Evolutionary conservation across 2,329 filamentous ascomycete species (phyloP).

Genomic region (Didymella exigua): DNA sequence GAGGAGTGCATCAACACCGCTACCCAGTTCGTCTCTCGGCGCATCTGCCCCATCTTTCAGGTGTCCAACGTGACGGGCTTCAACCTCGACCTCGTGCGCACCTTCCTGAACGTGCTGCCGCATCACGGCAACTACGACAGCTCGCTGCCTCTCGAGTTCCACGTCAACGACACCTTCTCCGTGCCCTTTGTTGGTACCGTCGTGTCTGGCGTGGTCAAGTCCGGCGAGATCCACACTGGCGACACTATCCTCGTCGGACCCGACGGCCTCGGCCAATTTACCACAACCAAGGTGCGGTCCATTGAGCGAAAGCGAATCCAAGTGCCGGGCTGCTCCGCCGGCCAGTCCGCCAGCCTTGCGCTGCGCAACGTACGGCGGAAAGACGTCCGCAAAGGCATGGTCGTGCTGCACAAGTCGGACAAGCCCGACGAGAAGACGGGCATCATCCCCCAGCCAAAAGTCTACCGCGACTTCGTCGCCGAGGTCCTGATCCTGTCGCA

Average conservation of each 20-base stretch:
- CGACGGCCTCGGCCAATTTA: slow-evolving; percentile 88
- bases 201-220: slow-evolving; percentile 89
- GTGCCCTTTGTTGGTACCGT: slow-evolving; percentile 97
- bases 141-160: slow-evolving; percentile 85
- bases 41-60: slow-evolving; percentile 96
- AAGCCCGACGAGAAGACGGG: slow-evolving; percentile 57
- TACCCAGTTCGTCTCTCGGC: slow-evolving; percentile 90
- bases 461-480: slow-evolving; percentile 61
- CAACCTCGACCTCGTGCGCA: slow-evolving; percentile 85
- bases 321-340: slow-evolving; percentile 85
- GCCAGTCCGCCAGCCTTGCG: slow-evolving; percentile 91
- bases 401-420: slow-evolving; percentile 84
- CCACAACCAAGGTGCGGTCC: slow-evolving; percentile 81
- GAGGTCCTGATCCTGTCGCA: slow-evolving; percentile 93
- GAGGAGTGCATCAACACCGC: slow-evolving; percentile 95
- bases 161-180: slow-evolving; percentile 96
- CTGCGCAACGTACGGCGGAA: slow-evolving; percentile 85
- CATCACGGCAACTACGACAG: slow-evolving; percentile 92
- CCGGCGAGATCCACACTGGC: slow-evolving; percentile 82
- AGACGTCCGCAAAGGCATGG: slow-evolving; percentile 97
- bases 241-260: slow-evolving; percentile 89
- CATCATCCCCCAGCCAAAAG: slow-evolving; percentile 53
- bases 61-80: slow-evolving; percentile 97
- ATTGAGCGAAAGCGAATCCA: slow-evolving; percentile 93
- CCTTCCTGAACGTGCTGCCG: slow-evolving; percentile 92